Conservation (phyloP, 768 basidiomycete species). For the Leccinum subtestaceum region DNA sequence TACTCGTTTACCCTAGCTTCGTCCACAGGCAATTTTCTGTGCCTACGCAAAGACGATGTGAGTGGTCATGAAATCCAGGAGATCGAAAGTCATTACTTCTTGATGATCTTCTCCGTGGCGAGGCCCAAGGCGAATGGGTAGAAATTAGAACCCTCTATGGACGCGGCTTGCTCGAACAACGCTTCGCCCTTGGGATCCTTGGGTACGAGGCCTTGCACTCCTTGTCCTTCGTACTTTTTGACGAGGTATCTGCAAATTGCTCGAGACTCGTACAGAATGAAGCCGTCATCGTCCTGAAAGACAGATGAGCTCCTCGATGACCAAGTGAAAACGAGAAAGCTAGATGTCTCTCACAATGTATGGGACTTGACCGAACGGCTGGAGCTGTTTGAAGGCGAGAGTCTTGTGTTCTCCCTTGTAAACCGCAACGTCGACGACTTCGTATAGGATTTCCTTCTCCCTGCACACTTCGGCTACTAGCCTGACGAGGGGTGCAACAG, state of each 20-base stretch:
- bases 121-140: constrained; percentile 43
- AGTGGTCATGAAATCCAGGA: background rate
- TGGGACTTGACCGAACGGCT: background rate
- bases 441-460: constrained; percentile 40
- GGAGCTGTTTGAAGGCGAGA: constrained; percentile 16
- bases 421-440: constrained; percentile 27
- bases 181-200: constrained; percentile 13
- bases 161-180: constrained; percentile 22
- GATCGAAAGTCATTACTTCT: constrained; percentile 38
- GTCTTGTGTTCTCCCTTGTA: constrained; percentile 1
- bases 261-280: background rate
- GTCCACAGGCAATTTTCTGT: constrained; percentile 13
- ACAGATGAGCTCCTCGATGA: background rate
- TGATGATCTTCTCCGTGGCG: constrained; percentile 48
- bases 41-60: constrained; percentile 5
- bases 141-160: constrained; percentile 38
- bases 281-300: background rate
- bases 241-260: constrained; percentile 25
- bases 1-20: constrained; percentile 24
- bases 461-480: constrained; percentile 40
- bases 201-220: constrained; percentile 21
- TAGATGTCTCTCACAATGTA: constrained; percentile 8
- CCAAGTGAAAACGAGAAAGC: background rate
- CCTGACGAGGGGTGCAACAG: constrained; percentile 37
- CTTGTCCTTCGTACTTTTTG: constrained; percentile 24